Evolutionary conservation across 495 filamentous ascomycete genomes (phyloP).

Genomic region (Tuber microsphaerosporum): DNA sequence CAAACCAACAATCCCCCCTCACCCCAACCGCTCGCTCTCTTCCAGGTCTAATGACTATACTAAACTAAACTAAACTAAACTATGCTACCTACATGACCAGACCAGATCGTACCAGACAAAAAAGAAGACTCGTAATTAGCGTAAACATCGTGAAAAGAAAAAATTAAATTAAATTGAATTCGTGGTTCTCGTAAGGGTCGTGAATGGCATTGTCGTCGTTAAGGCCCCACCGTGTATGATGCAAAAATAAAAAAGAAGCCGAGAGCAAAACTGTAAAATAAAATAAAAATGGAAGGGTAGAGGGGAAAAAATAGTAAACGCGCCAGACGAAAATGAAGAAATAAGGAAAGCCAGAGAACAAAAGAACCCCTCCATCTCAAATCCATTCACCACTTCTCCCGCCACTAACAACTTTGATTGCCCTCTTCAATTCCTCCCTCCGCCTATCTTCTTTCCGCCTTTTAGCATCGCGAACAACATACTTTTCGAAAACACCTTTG

Average conservation of each 20-base stretch:
- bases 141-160: background rate
- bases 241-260: background rate
- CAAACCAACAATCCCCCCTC: background rate
- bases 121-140: background rate
- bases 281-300: background rate
- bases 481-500: conserved; percentile 30
- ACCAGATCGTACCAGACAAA: background rate
- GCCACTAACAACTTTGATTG: conserved; percentile 22
- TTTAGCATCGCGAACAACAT: conserved; percentile 18
- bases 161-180: background rate
- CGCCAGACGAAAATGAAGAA: background rate
- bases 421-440: conserved; percentile 27
- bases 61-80: background rate
- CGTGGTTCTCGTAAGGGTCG: background rate
- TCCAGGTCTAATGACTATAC: background rate
- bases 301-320: background rate
- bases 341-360: conserved; percentile 4
- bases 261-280: background rate
- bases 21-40: background rate
- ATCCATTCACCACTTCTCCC: conserved; percentile 3
- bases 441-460: conserved; percentile 22
- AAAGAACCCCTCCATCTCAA: background rate
- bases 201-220: conserved; percentile 2
- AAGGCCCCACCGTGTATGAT: conserved; percentile 1
- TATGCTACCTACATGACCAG: background rate